phyloP scores from a whole-genome alignment of 2,329 filamentous ascomycete species.

The Diaporthe helianthi region DNA sequence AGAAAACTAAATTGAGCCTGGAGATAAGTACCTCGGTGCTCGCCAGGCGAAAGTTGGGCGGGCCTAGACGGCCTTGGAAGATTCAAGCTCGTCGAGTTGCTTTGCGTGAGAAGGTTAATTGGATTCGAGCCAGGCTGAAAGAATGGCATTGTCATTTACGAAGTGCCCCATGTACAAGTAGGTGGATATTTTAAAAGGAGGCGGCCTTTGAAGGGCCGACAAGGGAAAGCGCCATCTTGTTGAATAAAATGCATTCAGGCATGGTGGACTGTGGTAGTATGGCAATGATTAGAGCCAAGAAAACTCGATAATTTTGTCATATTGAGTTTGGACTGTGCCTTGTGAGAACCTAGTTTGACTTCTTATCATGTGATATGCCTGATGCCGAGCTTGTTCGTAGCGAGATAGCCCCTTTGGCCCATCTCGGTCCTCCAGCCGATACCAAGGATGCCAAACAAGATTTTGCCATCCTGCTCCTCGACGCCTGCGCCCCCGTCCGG shows the following conservation, averaged over 20 bases:
- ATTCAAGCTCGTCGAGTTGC: neutral
- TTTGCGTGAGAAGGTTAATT: slow-evolving; percentile 22
- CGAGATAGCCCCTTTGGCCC: slow-evolving; percentile 87
- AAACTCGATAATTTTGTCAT: slow-evolving; percentile 9
- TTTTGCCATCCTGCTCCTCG: slow-evolving; percentile 63
- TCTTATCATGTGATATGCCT: slow-evolving; percentile 41
- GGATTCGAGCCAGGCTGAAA: slow-evolving; percentile 31
- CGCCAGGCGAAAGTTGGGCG: neutral
- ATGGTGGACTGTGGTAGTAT: slow-evolving; percentile 12
- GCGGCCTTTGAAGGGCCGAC: slow-evolving; percentile 9
- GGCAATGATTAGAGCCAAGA: slow-evolving; percentile 23
- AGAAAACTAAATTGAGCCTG: neutral
- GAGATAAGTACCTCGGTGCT: neutral
- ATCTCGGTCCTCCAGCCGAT: slow-evolving; percentile 90
- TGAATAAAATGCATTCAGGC: slow-evolving; percentile 29
- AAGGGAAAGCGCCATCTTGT: slow-evolving; percentile 15
- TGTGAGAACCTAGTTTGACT: neutral
- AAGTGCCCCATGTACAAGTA: slow-evolving; percentile 33
- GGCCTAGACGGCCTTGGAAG: neutral
- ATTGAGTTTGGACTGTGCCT: neutral
- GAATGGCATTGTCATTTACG: slow-evolving; percentile 31
- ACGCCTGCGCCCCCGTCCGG: slow-evolving; percentile 45
- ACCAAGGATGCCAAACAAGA: slow-evolving; percentile 79
- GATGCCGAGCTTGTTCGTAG: slow-evolving; percentile 80
- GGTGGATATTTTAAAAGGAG: slow-evolving; percentile 28